phyloP scores from a whole-genome alignment of 2,329 filamentous ascomycete genomes.

The Fusarium sp. region DNA sequence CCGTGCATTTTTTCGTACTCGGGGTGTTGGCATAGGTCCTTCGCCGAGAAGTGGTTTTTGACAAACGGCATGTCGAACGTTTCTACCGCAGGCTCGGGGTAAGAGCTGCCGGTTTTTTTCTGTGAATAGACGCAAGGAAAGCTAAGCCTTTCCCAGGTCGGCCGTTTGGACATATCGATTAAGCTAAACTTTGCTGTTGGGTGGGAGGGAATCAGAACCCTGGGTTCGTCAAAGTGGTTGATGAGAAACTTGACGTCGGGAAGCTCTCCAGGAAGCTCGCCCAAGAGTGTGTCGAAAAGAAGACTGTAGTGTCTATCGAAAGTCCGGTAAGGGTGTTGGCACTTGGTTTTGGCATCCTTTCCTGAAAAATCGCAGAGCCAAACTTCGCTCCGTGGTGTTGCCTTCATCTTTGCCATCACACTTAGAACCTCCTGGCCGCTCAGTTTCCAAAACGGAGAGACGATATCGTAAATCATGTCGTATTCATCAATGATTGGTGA shows the following conservation, averaged over 20 bases:
- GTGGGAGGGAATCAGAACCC: conserved; percentile 50
- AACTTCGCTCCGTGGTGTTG: conserved; percentile 47
- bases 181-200: conserved; percentile 25
- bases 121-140: conserved; percentile 39
- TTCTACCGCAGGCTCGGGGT: conserved; percentile 12
- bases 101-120: fast-evolving
- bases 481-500: conserved; percentile 65
- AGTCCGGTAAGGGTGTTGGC: conserved; percentile 48
- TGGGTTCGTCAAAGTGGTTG: conserved; percentile 63
- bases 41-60: conserved; percentile 38
- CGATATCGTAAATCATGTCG: conserved; percentile 54
- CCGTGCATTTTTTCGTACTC: conserved; percentile 59
- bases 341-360: conserved; percentile 43
- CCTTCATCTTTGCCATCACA: conserved; percentile 44
- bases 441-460: conserved; percentile 56
- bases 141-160: conserved; percentile 50
- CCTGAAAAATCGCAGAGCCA: conserved; percentile 53
- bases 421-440: conserved; percentile 50
- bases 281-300: conserved; percentile 49
- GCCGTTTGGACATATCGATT: conserved; percentile 43
- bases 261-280: conserved; percentile 39
- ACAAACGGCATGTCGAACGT: conserved; percentile 53
- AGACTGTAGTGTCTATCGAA: conserved; percentile 50
- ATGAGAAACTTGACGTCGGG: conserved; percentile 57
- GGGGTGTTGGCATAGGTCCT: conserved; percentile 58